Evolutionary conservation across 1,284 basidiomycete genomes (phyloP), one percentile per base, ranked within the genome.

Genomic region (Sanguinoderma infundibulare): DNA sequence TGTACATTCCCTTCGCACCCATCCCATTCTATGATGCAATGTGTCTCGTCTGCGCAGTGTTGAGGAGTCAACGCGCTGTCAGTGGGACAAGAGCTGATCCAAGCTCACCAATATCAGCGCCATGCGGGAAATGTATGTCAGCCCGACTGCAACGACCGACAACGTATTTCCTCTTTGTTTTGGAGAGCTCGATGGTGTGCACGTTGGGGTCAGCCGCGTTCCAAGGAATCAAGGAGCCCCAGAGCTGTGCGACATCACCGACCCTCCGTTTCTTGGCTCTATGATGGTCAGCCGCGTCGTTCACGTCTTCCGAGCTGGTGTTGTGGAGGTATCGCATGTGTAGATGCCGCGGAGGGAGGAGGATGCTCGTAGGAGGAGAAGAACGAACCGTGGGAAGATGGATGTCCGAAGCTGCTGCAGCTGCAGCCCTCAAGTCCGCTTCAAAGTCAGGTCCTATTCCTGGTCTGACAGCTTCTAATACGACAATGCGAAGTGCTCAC

Each of bases 21-120:
- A 66, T 91, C 86, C 90, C 90, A 92, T 5, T 74, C 74, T 57
- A 93, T 82, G n/a, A 73, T 73, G 69, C 86, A 87, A 66, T 94
- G 91, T 5, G 74, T 75, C 67, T 88, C 90, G 72, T 91, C 90
- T 92, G 70, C 67, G 71, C 69, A 71, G 59, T 59, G 57, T 38
- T 42, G 60, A 55, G 32, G 1, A 50, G 35, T 12, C 32, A 46
- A 87, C 90, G 81, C 67, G 92, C 91, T 92, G 70, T 92, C 83
- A 12, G 34, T 34, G 34, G 8, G 8, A 34, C 17, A 15, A n/a
- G 12, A 30, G 2, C 7, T 7, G n/a, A 24, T 40, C 20, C 2
- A 53, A 15, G 35, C 58, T 60, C 32, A 60, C 49, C 46, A 50
- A 47, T 5, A 17, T 26, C 46, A 3, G 46, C 46, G n/a, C 42